These are phyloP conservation scores for Solanum chiquidenum DNA, from an alignment of 257 asterid genomes.

Conservation along the genomic window DNA sequence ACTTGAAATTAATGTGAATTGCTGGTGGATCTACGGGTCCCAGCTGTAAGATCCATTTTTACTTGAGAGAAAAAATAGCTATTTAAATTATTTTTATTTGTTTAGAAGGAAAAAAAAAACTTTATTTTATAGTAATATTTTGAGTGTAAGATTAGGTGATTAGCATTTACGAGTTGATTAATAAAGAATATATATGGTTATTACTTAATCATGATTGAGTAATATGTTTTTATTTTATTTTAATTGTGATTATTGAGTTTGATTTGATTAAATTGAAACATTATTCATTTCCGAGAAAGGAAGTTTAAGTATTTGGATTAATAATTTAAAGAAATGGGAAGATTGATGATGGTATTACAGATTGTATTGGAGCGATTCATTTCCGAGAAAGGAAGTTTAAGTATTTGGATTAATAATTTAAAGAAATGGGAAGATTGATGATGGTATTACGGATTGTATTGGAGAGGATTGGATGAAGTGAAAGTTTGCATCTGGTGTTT, in stretches of 20 bases:
- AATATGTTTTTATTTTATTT: not conserved
- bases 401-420: too few species aligned
- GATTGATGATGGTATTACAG: not conserved
- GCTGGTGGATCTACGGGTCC: constrained; percentile 2
- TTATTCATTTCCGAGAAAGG: not conserved
- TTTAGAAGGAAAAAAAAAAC: not conserved
- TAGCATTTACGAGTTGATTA: not conserved
- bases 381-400: too few species aligned
- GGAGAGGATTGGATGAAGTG: not conserved
- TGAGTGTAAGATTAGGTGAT: not conserved
- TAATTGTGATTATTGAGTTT: not conserved
- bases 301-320: not conserved
- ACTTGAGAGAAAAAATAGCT: not conserved
- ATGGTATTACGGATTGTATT: too few species aligned
- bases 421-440: too few species aligned
- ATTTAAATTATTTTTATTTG: not conserved
- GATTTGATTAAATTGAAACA: not conserved
- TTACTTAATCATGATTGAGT: not conserved
- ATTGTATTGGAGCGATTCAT: not conserved
- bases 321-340: not conserved
- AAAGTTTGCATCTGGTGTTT: too few species aligned
- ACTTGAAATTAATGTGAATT: not conserved
- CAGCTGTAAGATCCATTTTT: not conserved
- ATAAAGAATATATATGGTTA: too few species aligned
- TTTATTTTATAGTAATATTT: not conserved